A percentile compares a stretch with the other conserved stretches of the same genome.
Evolutionary conservation across 371 early-diverging fungal species (phyloP).

Genomic region (Apophysomyces trapeziformis): DNA sequence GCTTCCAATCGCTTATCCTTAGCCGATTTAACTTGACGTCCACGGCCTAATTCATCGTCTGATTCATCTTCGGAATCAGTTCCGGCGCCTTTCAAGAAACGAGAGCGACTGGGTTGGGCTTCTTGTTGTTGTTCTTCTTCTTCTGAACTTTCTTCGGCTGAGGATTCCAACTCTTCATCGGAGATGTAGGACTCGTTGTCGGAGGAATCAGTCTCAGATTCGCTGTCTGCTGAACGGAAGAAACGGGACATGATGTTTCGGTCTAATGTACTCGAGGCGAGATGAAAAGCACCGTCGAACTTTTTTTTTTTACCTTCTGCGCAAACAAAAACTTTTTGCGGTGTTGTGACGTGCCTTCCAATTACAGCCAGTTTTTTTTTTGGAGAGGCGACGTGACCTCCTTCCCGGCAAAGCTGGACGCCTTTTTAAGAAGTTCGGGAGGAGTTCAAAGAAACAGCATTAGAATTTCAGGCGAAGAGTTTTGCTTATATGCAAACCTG

Average conservation of each 20-base stretch:
- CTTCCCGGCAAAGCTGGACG: no score
- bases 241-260: constrained; percentile 54
- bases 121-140: constrained; percentile 47
- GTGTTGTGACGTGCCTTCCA: constrained; percentile 6
- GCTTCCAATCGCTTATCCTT: constrained; percentile 87
- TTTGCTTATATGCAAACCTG: no score
- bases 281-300: constrained; percentile 11
- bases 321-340: constrained; percentile 7
- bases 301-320: not conserved
- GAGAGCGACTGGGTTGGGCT: constrained; percentile 38
- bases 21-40: constrained; percentile 78
- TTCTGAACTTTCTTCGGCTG: constrained; percentile 50
- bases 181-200: constrained; percentile 62
- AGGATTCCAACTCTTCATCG: constrained; percentile 59
- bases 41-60: constrained; percentile 73
- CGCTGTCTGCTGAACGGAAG: constrained; percentile 62
- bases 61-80: constrained; percentile 62
- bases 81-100: constrained; percentile 50
- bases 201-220: constrained; percentile 60
- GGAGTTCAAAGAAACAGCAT: no score
- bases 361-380: no score
- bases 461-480: no score
- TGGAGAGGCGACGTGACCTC: no score
- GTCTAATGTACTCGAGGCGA: constrained; percentile 11
- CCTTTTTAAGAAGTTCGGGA: no score